A percentile compares a stretch with the other conserved stretches of the same genome.
Conservation (phyloP, 495 filamentous ascomycete species). For the Aspergillus haitiensis region DNA sequence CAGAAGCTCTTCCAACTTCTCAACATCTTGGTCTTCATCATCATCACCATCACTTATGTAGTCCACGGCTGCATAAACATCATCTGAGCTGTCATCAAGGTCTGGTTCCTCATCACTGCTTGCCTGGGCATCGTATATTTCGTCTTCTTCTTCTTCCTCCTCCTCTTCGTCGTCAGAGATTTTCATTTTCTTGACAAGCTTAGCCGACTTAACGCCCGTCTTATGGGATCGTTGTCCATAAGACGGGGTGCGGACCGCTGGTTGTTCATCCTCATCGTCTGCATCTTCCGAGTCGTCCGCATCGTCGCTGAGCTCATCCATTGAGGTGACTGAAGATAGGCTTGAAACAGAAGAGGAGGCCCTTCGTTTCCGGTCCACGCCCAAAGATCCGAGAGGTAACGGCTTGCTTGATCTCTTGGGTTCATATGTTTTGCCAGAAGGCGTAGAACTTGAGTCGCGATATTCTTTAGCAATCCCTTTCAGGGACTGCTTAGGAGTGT, state of each 20-base stretch:
- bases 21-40: slow-evolving; percentile 71
- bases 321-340: slow-evolving; percentile 44
- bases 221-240: slow-evolving; percentile 46
- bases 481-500: slow-evolving; percentile 36
- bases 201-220: slow-evolving; percentile 43
- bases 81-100: slow-evolving; percentile 53
- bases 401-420: slow-evolving; percentile 33
- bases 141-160: slow-evolving; percentile 19
- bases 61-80: slow-evolving; percentile 73
- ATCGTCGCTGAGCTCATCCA: slow-evolving; percentile 41
- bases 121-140: slow-evolving; percentile 59
- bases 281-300: slow-evolving; percentile 48
- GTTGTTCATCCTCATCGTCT: slow-evolving; percentile 53
- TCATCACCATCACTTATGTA: slow-evolving; percentile 71
- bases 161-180: slow-evolving; percentile 53
- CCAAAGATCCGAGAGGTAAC: slow-evolving; percentile 22
- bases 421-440: slow-evolving; percentile 12
- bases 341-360: slow-evolving; percentile 46
- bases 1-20: slow-evolving; percentile 69
- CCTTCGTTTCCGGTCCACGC: slow-evolving; percentile 39
- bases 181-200: slow-evolving; percentile 43
- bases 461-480: slow-evolving; percentile 32
- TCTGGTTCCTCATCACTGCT: slow-evolving; percentile 38
- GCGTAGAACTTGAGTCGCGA: slow-evolving; percentile 29
- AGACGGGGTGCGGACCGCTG: slow-evolving; percentile 54